Base-by-base conservation (phyloP, 176 grass and related monocot genomes). In the Aegilops sharonensis region DNA sequence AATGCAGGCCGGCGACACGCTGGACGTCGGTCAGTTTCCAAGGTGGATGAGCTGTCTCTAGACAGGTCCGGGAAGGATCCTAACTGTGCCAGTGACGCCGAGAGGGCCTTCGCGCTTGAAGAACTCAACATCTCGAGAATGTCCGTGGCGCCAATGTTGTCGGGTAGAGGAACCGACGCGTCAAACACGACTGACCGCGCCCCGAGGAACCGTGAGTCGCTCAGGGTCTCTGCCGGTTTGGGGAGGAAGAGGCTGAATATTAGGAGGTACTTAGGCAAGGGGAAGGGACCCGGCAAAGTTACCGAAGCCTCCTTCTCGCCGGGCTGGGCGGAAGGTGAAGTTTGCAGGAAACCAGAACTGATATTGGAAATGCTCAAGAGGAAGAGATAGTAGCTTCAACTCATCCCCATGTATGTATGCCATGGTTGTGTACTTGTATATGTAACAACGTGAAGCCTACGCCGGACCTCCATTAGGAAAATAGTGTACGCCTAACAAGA, bases 281-380 rank as follows among this genome's bases (percentile, higher is more conserved):
- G 32, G n/a, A 86, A 81, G 15, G 80, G 67, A 12, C 5, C 15
- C 68, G 35, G 36, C 50, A 76, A 82, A 35, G 60, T 78, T 20
- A 9, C 61, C 9, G 54, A 50, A 20, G 60, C 5, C 1, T 72
- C 59, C 1, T 83, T 70, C 39, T 72, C 59, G 5, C 82, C 34
- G 21, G 25, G 81, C 4, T 69, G 12, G 70, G 59, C 62, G 3
- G 73, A 77, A 31, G 77, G 42, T 29, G 56, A 62, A 74, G 67
- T 68, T 21, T 74, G 71, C 32, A 84, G 86, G 78, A 91, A 89
- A 25, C 81, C 86, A 67, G 91, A 95, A 78, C 39, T 89, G 24
- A 91, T 95, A 71, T 18, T 93, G 63, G 81, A 93, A 83, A 93
- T 93, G 89, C 86, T 95, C 23, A 83, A 83, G 62, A 91, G 89